A percentile compares a stretch with the other conserved stretches of the same genome.
phyloP scores from a whole-genome alignment of 441 rosid genomes.

The Aleurites moluccanus region DNA sequence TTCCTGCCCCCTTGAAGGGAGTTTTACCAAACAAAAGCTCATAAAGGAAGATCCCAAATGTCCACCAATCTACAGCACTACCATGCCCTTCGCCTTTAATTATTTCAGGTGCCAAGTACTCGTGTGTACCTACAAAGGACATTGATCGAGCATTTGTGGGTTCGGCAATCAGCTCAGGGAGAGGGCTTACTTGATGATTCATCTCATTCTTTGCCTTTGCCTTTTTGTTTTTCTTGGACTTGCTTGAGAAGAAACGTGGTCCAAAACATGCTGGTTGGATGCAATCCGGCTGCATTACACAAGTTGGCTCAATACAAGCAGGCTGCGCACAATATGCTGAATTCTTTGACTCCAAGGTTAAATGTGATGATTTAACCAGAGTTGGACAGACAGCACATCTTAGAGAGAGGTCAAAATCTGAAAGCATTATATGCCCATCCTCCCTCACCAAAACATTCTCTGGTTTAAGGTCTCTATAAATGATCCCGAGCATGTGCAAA shows the following conservation, averaged over 20 bases:
- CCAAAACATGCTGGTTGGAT: constrained; percentile 76
- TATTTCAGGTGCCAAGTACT: constrained; percentile 86
- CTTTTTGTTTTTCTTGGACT: constrained; percentile 51
- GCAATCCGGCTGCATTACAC: constrained; percentile 71
- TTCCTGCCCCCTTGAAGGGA: constrained; percentile 72
- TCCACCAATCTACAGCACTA: constrained; percentile 95
- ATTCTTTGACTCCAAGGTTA: constrained; percentile 57
- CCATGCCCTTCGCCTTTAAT: constrained; percentile 93
- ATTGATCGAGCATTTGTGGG: constrained; percentile 84
- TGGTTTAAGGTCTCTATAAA: constrained; percentile 91
- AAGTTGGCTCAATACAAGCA: constrained; percentile 69
- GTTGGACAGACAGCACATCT: constrained; percentile 87
- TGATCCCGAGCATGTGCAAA: constrained; percentile 93
- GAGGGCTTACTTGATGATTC: constrained; percentile 62
- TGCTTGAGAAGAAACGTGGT: constrained; percentile 59
- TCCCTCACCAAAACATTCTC: constrained; percentile 91
- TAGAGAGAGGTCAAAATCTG: constrained; percentile 85
- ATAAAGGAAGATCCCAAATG: constrained; percentile 72
- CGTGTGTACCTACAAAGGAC: constrained; percentile 92
- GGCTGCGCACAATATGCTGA: constrained; percentile 70
- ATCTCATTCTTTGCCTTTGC: constrained; percentile 50
- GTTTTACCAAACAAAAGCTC: constrained; percentile 83
- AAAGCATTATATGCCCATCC: constrained; percentile 94
- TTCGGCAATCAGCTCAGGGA: constrained; percentile 89
- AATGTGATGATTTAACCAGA: constrained; percentile 58